phyloP scores from a whole-genome alignment of 306 rosid genomes.

The Coriaria nepalensis region DNA sequence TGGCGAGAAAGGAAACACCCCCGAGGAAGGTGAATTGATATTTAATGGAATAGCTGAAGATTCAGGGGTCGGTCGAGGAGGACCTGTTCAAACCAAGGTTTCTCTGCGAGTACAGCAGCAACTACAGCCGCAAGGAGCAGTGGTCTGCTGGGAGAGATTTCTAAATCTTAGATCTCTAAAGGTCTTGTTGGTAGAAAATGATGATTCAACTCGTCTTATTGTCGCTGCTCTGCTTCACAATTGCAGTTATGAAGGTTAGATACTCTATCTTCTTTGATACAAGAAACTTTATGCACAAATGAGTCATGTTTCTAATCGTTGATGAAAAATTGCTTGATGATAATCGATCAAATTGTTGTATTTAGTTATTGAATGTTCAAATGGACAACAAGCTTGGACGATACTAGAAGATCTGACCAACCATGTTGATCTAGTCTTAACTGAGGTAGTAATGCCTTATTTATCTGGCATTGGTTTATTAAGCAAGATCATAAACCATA shows the following conservation, averaged over 20 bases:
- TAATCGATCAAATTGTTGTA: no score
- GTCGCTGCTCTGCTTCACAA: slow-evolving; percentile 86
- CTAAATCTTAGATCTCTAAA: slow-evolving; percentile 68
- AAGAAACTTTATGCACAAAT: neutral
- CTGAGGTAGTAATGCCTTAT: slow-evolving; percentile 84
- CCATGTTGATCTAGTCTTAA: slow-evolving; percentile 71
- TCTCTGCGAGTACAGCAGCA: slow-evolving; percentile 30
- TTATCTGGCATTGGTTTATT: slow-evolving; percentile 79
- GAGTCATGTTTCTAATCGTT: no score
- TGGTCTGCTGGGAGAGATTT: slow-evolving; percentile 86
- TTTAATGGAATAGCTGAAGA: slow-evolving; percentile 28
- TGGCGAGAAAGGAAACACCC: slow-evolving; percentile 12
- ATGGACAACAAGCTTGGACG: slow-evolving; percentile 88
- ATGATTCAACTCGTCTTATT: slow-evolving; percentile 76
- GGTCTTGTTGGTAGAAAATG: slow-evolving; percentile 80
- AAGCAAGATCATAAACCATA: slow-evolving; percentile 75
- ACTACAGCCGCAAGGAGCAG: slow-evolving; percentile 55
- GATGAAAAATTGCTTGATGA: neutral
- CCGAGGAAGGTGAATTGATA: slow-evolving; percentile 26
- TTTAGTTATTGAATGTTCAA: slow-evolving; percentile 66
- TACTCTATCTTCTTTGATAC: slow-evolving; percentile 1
- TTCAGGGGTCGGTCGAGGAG: slow-evolving; percentile 31
- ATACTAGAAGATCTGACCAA: slow-evolving; percentile 65
- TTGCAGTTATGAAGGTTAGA: slow-evolving; percentile 88
- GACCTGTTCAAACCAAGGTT: slow-evolving; percentile 26